Percentiles rank a stretch among this genome's conserved stretches.
Conservation (phyloP, 2,329 filamentous ascomycete species). For the Fusarium sterilihyphosum region DNA sequence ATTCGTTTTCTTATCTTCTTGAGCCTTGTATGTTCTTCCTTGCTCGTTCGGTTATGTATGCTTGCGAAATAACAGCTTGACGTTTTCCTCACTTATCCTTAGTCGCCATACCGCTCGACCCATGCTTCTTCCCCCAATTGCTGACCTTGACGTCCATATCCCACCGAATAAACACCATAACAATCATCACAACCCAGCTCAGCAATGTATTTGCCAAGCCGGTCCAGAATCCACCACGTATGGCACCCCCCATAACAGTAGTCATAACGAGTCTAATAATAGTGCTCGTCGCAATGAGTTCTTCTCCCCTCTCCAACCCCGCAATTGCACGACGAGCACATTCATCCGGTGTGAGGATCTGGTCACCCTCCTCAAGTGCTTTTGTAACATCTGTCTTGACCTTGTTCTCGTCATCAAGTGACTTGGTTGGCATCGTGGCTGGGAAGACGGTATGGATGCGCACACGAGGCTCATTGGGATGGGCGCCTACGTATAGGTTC, state of each 20-base stretch:
- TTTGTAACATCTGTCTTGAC: slow-evolving; percentile 33
- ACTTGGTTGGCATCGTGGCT: slow-evolving; percentile 31
- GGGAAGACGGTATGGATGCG: slow-evolving; percentile 30
- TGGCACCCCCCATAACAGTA: slow-evolving; percentile 26
- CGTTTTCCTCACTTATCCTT: background rate
- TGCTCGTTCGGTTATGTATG: background rate
- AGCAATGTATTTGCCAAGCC: slow-evolving; percentile 22
- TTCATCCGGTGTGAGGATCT: slow-evolving; percentile 18
- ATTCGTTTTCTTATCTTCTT: background rate
- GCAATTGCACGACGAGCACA: slow-evolving; percentile 24
- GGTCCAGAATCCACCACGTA: slow-evolving; percentile 16
- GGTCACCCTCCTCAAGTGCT: slow-evolving; percentile 26
- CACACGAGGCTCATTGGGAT: slow-evolving; percentile 6
- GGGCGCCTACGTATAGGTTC: slow-evolving; percentile 27
- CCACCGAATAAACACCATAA: slow-evolving; percentile 33
- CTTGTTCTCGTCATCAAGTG: slow-evolving; percentile 18
- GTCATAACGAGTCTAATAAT: slow-evolving; percentile 33
- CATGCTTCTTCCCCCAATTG: slow-evolving; percentile 24
- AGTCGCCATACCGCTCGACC: background rate
- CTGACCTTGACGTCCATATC: slow-evolving; percentile 31
- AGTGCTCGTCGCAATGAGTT: slow-evolving; percentile 28
- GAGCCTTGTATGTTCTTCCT: background rate
- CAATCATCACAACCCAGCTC: slow-evolving; percentile 29
- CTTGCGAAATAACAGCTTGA: background rate
- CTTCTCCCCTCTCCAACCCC: slow-evolving; percentile 15